Conservation (phyloP, 345 rosid genomes). For the Atalantia buxifolia region DNA sequence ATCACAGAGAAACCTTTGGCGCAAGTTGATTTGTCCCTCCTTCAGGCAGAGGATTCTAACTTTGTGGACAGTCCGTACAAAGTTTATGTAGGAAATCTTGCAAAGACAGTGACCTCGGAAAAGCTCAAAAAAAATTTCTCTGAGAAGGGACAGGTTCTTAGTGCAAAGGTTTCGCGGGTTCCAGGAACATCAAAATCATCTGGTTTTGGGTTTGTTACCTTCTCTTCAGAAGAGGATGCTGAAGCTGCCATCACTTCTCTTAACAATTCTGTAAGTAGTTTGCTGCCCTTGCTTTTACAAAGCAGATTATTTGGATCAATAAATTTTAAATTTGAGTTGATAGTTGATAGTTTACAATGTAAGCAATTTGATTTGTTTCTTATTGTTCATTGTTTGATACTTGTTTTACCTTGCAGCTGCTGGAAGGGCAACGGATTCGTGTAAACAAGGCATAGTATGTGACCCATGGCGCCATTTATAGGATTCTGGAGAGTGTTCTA, state of each 20-base stretch:
- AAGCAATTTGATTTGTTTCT: neutral
- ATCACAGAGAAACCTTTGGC: constrained; percentile 70
- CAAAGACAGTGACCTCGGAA: constrained; percentile 71
- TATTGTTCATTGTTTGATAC: neutral
- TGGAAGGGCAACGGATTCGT: constrained; percentile 84
- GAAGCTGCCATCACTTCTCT: constrained; percentile 68
- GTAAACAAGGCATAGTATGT: constrained; percentile 68
- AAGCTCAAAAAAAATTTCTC: constrained; percentile 60
- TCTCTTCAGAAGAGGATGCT: constrained; percentile 77
- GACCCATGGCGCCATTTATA: neutral
- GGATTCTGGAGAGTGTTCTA: constrained; percentile 2
- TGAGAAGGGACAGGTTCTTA: constrained; percentile 67
- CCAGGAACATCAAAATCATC: constrained; percentile 86
- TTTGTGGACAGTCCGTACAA: constrained; percentile 68
- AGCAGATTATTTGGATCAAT: neutral
- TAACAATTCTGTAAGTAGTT: constrained; percentile 68
- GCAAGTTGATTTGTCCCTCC: constrained; percentile 40
- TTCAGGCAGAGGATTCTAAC: constrained; percentile 67
- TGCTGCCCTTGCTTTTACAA: neutral
- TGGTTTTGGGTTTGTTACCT: constrained; percentile 82
- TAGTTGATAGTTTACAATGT: neutral
- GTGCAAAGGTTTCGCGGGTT: constrained; percentile 78
- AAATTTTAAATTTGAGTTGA: neutral
- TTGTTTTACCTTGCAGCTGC: constrained; percentile 38
- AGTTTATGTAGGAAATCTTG: constrained; percentile 86